Base-by-base conservation (phyloP, 139 green algal species). In the Zygnema cylindricum region DNA sequence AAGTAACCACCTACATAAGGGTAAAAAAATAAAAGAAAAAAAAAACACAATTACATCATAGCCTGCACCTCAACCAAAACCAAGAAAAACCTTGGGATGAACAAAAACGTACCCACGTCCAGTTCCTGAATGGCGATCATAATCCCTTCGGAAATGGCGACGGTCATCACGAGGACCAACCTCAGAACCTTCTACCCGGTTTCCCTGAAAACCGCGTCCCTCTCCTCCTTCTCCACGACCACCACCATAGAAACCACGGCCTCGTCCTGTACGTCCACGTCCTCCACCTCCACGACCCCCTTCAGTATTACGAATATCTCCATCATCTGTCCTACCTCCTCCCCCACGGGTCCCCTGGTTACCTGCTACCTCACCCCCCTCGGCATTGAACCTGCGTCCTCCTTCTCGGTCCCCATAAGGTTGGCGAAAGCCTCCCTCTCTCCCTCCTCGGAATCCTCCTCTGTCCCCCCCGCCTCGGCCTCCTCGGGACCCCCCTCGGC, bases 111-210 rank as follows among this genome's bases (percentile, higher is more conserved):
- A 89, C 78, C 85, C 85, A 54, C 85, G 85, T 41, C 85, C 85
- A 21, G 85, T 89, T 76, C 85, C 85, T 49, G 76, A 88, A 41
- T 87, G 76, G 30, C 85, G 81, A 49, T 89, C 85, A 54, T 57
- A 85, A 25, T 89, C 85, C 43, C 85, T 55, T 23, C 85, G 36
- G 42, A 78, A 78, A n/a, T 2, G n/a, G 2, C 85, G 41, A 30
- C 35, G 38, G 41, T 88, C 85, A 23, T 63, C 85, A 40, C 81
- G 76, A 49, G 76, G 36, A 41, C 85, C 25, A 32, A 76, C 69
- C 1, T 40, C 43, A 21, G 76, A 25, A 35, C 77, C 76, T 38
- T 78, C 36, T 36, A 76, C 85, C 38, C 85, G 76, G 38, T 54
- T 69, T 36, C 85, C 85, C 2, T 49, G 76, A n/a, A 35, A 30